Conservation (phyloP, 306 rosid genomes). For the Cercis canadensis region DNA sequence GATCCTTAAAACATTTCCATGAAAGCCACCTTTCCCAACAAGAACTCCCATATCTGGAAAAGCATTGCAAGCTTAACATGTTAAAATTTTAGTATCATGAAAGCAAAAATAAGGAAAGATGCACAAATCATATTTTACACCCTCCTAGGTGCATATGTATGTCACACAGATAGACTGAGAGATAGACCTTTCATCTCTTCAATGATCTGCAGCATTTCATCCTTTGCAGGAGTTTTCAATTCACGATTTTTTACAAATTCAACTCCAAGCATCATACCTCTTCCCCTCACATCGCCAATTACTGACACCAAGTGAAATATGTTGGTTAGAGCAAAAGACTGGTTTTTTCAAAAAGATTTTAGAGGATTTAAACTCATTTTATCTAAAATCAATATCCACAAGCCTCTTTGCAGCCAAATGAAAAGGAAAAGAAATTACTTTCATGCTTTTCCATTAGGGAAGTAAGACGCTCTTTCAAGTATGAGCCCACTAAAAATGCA, state of each 20-base stretch:
- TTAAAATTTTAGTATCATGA: background rate
- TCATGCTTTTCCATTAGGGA: slow-evolving; percentile 52
- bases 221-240: slow-evolving; percentile 52
- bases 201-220: slow-evolving; percentile 40
- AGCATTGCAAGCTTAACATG: slow-evolving; percentile 13
- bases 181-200: slow-evolving; percentile 54
- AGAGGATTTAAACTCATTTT: background rate
- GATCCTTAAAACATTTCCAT: slow-evolving; percentile 55
- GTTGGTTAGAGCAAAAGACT: background rate
- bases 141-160: background rate
- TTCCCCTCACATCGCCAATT: slow-evolving; percentile 61
- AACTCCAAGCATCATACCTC: slow-evolving; percentile 58
- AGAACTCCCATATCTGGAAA: slow-evolving; percentile 59
- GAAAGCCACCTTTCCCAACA: slow-evolving; percentile 54
- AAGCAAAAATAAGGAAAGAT: background rate
- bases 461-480: slow-evolving; percentile 49
- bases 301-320: slow-evolving; percentile 36
- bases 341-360: background rate
- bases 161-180: background rate
- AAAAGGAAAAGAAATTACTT: slow-evolving; percentile 31
- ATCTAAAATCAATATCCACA: background rate
- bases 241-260: slow-evolving; percentile 49
- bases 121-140: slow-evolving; percentile 12
- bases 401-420: background rate
- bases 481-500: slow-evolving; percentile 46